Base-by-base conservation (phyloP, 495 filamentous ascomycete species). In the Friedmanniomyces endolithicus region DNA sequence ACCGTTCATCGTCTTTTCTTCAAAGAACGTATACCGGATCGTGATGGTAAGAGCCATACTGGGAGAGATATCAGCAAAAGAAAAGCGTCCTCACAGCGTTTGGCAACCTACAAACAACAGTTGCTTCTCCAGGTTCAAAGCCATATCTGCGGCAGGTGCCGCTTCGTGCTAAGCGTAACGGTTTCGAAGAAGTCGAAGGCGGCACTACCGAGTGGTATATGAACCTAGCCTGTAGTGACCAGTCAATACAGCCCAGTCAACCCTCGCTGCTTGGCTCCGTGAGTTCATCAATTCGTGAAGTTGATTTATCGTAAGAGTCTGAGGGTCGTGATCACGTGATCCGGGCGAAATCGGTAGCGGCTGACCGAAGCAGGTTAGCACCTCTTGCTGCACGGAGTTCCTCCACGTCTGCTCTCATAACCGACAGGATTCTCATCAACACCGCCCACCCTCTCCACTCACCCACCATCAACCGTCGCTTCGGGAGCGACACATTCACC, bases 1-100 rank as follows among this genome's bases (percentile, higher is more conserved):
- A 27, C 31, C 34, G n/a, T 50, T 22, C 47, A 44, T 44, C 11
- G 27, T 48, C 24, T n/a, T n/a, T n/a, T n/a, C n/a, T n/a, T n/a
- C n/a, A n/a, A n/a, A n/a, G n/a, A n/a, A n/a, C n/a, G n/a, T n/a
- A n/a, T 74, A 94, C 86, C 9, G 80, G 73, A 70, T 95, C 84
- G 67, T 86, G 83, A 68, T 98, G 92, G 68, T 98, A 96, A 27
- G 87, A 79, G 63, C 92, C 90, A 77, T 98, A 98, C 92, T 96
- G 51, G n/a, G 35, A 43, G 20, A 50, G 6, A 16, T n/a, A 16
- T 60, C 57, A 27, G 14, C 35, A 11, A 7, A 19, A n/a, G n/a
- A n/a, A 8, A 43, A 4, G 2, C 1, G 16, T 14, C 6, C 11
- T 41, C 11, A 29, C 24, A n/a, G 19, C 14, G 48, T 29, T 9